Conservation (phyloP, 2,329 filamentous ascomycete species). For the Aspergillus sergii region DNA sequence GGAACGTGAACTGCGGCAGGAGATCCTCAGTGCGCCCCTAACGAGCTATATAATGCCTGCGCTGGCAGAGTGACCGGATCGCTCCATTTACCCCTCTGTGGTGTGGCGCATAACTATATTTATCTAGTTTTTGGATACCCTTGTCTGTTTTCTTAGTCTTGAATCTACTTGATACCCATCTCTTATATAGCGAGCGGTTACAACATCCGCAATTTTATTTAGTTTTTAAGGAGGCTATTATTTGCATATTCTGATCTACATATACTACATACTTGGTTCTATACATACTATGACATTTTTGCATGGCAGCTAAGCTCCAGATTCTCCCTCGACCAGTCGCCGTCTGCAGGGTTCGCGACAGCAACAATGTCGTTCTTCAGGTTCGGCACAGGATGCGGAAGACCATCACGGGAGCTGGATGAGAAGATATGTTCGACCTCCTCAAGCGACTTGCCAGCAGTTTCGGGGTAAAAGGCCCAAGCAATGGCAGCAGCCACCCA, state of each 20-base stretch:
- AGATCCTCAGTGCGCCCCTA: constrained; percentile 40
- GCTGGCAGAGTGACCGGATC: constrained; percentile 14
- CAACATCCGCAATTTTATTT: no score
- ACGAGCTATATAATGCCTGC: constrained; percentile 38
- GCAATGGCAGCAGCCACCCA: constrained; percentile 42
- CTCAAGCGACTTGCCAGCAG: constrained; percentile 34
- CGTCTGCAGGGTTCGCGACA: neutral
- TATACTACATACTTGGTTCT: neutral
- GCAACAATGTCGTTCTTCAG: neutral
- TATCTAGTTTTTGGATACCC: neutral
- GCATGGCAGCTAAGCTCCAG: neutral
- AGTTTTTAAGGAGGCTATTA: neutral
- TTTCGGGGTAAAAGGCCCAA: constrained; percentile 40
- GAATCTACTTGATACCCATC: constrained; percentile 1
- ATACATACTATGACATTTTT: neutral
- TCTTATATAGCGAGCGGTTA: neutral
- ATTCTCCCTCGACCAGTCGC: neutral
- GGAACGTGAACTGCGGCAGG: constrained; percentile 37
- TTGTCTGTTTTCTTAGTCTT: neutral
- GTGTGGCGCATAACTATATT: neutral
- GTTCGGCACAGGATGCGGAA: neutral
- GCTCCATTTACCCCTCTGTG: neutral
- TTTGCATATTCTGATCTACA: neutral
- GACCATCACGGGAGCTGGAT: neutral
- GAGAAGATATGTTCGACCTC: constrained; percentile 34